phyloP scores from a whole-genome alignment of 192 early-diverging fungal genomes.

The Entomortierella parvispora region DNA sequence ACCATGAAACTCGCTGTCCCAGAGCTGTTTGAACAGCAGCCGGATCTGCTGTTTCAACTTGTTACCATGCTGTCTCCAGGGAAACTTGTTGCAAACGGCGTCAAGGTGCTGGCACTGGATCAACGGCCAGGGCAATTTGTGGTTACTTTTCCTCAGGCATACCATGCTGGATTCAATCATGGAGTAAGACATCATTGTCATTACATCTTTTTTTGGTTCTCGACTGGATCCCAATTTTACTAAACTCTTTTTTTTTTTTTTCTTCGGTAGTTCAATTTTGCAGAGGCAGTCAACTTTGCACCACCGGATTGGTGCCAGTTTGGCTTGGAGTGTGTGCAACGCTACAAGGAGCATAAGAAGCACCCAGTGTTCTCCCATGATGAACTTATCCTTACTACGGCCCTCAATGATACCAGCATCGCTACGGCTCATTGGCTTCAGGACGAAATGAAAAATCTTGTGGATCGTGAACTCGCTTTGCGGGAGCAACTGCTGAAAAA shows the following conservation, averaged over 20 bases:
- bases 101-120: constrained; percentile 81
- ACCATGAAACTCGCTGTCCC: constrained; percentile 83
- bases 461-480: constrained; percentile 24
- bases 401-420: constrained; percentile 49
- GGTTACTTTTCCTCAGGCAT: constrained; percentile 93
- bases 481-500: constrained; percentile 9
- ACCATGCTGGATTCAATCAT: constrained; percentile 98
- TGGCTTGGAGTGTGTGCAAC: constrained; percentile 79
- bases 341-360: constrained; percentile 82
- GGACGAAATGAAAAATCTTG: constrained; percentile 31
- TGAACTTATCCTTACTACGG: constrained; percentile 77
- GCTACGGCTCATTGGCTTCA: constrained; percentile 42
- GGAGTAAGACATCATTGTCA: constrained; percentile 75
- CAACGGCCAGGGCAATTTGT: constrained; percentile 97
- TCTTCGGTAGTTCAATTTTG: constrained; percentile 87
- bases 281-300: constrained; percentile 98
- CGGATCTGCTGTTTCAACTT: constrained; percentile 92
- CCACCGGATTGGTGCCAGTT: constrained; percentile 89
- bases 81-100: constrained; percentile 71
- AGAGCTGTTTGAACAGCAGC: constrained; percentile 89
- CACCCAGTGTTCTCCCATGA: constrained; percentile 96
- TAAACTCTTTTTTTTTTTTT: background rate
- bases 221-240: background rate
- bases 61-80: constrained; percentile 92
- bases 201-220: too few species aligned